Evolutionary conservation across 2,329 filamentous ascomycete species (phyloP), one percentile per base, ranked within the genome.

Genomic region (Aureobasidium sp.): DNA sequence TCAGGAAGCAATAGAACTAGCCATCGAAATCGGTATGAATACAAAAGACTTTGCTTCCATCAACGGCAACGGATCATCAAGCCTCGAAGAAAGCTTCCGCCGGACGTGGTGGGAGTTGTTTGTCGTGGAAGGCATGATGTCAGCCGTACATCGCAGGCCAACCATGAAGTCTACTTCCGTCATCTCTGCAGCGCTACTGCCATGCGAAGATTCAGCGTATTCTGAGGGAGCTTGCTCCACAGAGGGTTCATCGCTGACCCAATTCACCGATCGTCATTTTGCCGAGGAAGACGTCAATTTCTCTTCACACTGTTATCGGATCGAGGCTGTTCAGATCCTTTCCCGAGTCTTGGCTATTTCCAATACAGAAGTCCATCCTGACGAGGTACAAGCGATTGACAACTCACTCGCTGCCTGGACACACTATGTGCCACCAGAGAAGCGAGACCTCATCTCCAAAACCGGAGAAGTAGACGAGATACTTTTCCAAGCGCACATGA

Each of bases 71-170:
- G 80, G 81, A 4, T 80, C 85, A 56, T 75, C 80, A 0, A 74
- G 89, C 2, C 66, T 90, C 2, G 87, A 90, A 64, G 90, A 96
- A 68, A 88, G 85, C 65, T 85, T 88, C 80, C 80, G 89, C 14
- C 78, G 90, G 55, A 96, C 90, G 1, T 96, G 90, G 90, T 96
- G 90, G 90, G 89, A 80, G 60, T 62, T 88, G 29, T 91, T 85
- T 64, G 79, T 88, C 14, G 79, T 88, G 11, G 90, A 95, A 64
- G 88, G 85, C 51, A 85, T 95, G 78, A 79, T 94, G 59, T 87
- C 88, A 4, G 88, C 87, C 2, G 83, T 95, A 59, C 87, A 86
- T 59, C 79, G 83, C 10, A 79, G 81, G 57, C 85, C 85, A 38
- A 84, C 80, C 54, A 87, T 88, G 66, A 68, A 78, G 16, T 74